Evolutionary conservation across 2,329 filamentous ascomycete species (phyloP).

Genomic region (Verticillium nonalfalfae): DNA sequence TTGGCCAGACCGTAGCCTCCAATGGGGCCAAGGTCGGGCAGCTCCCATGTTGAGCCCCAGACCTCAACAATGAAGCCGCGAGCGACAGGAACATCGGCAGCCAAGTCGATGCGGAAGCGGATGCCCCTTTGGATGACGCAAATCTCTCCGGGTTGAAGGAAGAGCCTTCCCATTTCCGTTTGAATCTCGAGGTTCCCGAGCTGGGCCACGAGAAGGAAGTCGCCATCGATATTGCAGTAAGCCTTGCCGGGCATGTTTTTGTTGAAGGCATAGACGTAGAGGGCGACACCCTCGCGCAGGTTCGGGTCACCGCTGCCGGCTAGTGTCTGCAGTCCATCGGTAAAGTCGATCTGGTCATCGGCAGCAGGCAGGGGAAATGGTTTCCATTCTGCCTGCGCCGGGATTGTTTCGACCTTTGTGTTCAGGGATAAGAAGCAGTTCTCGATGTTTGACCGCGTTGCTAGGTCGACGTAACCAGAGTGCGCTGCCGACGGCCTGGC

Average conservation of each 20-base stretch:
- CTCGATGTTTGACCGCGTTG: neutral
- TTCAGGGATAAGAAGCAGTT: conserved; percentile 24
- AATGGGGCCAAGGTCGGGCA: conserved; percentile 60
- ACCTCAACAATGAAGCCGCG: conserved; percentile 58
- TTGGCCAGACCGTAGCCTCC: conserved; percentile 60
- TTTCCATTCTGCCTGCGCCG: neutral
- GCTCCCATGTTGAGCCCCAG: conserved; percentile 55
- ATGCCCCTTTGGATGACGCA: conserved; percentile 58
- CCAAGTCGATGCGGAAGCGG: conserved; percentile 48
- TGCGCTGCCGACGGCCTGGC: conserved; percentile 22
- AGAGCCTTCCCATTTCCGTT: conserved; percentile 55
- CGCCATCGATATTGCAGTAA: conserved; percentile 53
- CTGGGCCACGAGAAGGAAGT: conserved; percentile 58
- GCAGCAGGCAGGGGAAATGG: neutral
- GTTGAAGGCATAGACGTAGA: conserved; percentile 42
- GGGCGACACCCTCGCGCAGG: conserved; percentile 39
- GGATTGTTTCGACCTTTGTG: neutral
- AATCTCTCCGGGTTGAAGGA: conserved; percentile 59
- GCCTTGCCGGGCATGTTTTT: conserved; percentile 35
- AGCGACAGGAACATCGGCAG: conserved; percentile 46
- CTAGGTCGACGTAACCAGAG: conserved; percentile 11
- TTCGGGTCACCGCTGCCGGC: conserved; percentile 43
- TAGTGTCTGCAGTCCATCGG: conserved; percentile 40
- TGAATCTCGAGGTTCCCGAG: conserved; percentile 58
- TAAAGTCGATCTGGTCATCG: conserved; percentile 27